Percentiles rank a stretch among this genome's conserved stretches.
Evolutionary conservation across 192 early-diverging fungal species (phyloP).

Genomic region (Chytriomyces sp.): DNA sequence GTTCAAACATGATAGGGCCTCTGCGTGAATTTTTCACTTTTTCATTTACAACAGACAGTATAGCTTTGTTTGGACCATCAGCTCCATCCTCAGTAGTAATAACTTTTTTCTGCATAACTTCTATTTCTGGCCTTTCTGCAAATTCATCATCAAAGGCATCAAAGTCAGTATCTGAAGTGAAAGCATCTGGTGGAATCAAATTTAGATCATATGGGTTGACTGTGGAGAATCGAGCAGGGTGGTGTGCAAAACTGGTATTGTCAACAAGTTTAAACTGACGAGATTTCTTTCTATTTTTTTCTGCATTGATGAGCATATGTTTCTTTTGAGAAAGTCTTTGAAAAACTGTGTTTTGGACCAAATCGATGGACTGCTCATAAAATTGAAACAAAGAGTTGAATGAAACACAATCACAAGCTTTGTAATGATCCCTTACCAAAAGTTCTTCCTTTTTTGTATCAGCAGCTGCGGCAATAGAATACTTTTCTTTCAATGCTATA

Average conservation of each 20-base stretch:
- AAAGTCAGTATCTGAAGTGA: background rate
- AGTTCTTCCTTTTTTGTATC: too few relatives aligned
- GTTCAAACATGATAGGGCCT: background rate
- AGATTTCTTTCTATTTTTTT: background rate
- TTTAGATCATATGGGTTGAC: too few relatives aligned
- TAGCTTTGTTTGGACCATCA: background rate
- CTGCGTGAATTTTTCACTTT: background rate
- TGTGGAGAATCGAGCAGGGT: too few relatives aligned
- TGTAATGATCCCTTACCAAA: too few relatives aligned
- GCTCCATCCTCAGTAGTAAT: background rate
- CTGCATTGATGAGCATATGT: slow-evolving; percentile 4
- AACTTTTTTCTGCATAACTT: too few relatives aligned
- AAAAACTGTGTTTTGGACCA: slow-evolving; percentile 6
- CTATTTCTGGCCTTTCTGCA: too few relatives aligned
- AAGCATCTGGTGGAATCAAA: background rate
- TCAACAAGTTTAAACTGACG: background rate
- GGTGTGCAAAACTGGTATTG: too few relatives aligned
- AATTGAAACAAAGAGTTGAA: too few relatives aligned
- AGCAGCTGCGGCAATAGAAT: too few relatives aligned
- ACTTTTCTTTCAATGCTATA: too few relatives aligned
- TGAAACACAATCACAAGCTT: too few relatives aligned
- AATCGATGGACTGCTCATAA: background rate
- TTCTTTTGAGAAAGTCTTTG: slow-evolving; percentile 12
- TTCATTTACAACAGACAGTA: background rate
- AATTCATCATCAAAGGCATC: background rate